phyloP scores from a whole-genome alignment of 805 yeast species.

The Candida anglica region DNA sequence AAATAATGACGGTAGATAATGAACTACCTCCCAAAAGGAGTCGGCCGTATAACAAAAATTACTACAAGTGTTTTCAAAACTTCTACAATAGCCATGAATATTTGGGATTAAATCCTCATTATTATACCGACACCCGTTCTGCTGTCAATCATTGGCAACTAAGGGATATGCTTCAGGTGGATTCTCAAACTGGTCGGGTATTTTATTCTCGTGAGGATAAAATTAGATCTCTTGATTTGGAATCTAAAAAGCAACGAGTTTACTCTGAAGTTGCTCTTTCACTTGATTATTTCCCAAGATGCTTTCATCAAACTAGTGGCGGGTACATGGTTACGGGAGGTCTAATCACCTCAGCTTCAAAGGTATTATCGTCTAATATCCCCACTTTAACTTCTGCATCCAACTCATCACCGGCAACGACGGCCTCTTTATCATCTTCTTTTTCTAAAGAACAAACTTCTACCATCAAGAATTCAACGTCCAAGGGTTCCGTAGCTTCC shows the following conservation, averaged over 20 bases:
- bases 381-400: neutral
- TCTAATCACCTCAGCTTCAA: conserved; percentile 36
- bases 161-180: conserved; percentile 65
- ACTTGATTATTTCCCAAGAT: conserved; percentile 66
- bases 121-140: conserved; percentile 27
- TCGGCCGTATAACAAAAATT: too few species aligned
- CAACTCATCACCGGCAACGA: neutral
- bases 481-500: conserved; percentile 5
- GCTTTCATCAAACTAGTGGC: conserved; percentile 53
- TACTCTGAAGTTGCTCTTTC: conserved; percentile 36
- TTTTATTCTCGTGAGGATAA: conserved; percentile 57
- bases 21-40: too few species aligned
- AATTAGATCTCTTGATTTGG: conserved; percentile 43
- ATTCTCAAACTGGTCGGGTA: conserved; percentile 37
- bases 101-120: conserved; percentile 32
- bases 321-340: conserved; percentile 51
- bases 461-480: too few species aligned
- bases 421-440: neutral
- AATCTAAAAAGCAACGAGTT: conserved; percentile 15
- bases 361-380: conserved; percentile 19
- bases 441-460: neutral
- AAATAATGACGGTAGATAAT: too few species aligned
- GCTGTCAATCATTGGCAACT: conserved; percentile 71
- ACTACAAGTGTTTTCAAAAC: conserved; percentile 36
- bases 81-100: conserved; percentile 37